A percentile compares a stretch with the other conserved stretches of the same genome.
Conservation (phyloP, 1,139 yeast genomes). For the Geotrichum reessii region DNA sequence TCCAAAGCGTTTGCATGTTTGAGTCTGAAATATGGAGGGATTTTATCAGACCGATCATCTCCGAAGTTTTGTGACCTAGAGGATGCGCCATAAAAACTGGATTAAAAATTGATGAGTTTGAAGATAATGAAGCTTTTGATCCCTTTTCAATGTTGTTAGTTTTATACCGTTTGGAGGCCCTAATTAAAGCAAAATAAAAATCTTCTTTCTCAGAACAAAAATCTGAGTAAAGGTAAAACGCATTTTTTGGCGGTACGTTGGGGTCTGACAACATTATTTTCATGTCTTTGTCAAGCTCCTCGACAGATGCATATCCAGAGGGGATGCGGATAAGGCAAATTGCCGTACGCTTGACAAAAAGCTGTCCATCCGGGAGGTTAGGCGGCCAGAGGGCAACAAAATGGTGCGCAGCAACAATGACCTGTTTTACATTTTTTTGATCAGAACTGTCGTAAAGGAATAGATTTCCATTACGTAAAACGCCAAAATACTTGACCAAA, state of each 20-base stretch:
- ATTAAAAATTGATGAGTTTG: slow-evolving; percentile 26
- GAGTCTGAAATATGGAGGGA: slow-evolving; percentile 76
- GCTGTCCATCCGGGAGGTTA: slow-evolving; percentile 58
- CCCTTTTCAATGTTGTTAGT: not conserved
- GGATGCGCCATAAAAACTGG: slow-evolving; percentile 64
- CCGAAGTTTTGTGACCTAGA: slow-evolving; percentile 61
- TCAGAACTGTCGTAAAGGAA: slow-evolving; percentile 70
- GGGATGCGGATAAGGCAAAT: slow-evolving; percentile 48
- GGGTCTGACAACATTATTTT: slow-evolving; percentile 24
- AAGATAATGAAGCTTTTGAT: slow-evolving; percentile 6
- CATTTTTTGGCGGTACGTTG: slow-evolving; percentile 44
- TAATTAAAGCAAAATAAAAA: slow-evolving; percentile 80
- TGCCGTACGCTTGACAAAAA: slow-evolving; percentile 75
- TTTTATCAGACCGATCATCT: slow-evolving; percentile 68
- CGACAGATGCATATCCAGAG: slow-evolving; percentile 15
- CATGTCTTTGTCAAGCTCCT: slow-evolving; percentile 14
- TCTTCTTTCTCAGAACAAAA: slow-evolving; percentile 80
- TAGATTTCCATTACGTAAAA: slow-evolving; percentile 69
- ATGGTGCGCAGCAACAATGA: slow-evolving; percentile 65
- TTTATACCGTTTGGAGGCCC: slow-evolving; percentile 52
- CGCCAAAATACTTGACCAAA: slow-evolving; percentile 35
- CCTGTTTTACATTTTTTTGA: slow-evolving; percentile 66
- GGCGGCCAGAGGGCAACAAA: slow-evolving; percentile 87
- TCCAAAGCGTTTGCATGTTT: slow-evolving; percentile 80
- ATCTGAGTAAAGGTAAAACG: slow-evolving; percentile 72